Conservation (phyloP, 192 early-diverging fungal genomes). For the Coemansia sp. region DNA sequence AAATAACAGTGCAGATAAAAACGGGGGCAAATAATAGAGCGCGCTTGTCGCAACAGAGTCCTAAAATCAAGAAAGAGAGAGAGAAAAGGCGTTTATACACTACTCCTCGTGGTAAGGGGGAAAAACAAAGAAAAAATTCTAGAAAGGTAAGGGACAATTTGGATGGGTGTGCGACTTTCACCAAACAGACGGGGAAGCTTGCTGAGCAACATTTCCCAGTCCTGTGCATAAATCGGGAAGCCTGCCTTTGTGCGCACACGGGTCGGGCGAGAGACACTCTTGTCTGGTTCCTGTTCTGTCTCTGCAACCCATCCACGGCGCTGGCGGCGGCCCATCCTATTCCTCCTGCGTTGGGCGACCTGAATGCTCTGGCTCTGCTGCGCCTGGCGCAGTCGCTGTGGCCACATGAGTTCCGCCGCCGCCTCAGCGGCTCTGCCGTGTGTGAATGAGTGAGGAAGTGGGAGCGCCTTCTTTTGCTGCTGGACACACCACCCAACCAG, state of each 20-base stretch:
- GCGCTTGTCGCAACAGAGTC: neutral
- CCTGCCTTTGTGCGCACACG: too few relatives aligned
- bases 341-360: neutral
- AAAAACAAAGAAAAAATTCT: neutral
- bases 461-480: neutral
- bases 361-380: neutral
- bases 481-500: constrained; percentile 1
- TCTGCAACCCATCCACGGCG: neutral
- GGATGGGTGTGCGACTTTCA: neutral
- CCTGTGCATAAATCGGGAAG: too few relatives aligned
- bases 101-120: neutral
- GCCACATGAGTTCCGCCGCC: neutral
- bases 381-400: too few relatives aligned
- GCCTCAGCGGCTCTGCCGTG: neutral
- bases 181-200: neutral
- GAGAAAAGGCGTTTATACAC: neutral
- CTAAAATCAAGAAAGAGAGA: neutral
- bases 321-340: neutral
- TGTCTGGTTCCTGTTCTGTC: neutral
- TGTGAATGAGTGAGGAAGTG: neutral
- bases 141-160: neutral
- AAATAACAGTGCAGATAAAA: neutral
- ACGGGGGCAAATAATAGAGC: neutral
- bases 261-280: too few relatives aligned
- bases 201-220: too few relatives aligned